Conservation (phyloP, 2,329 filamentous ascomycete genomes). For the Cyclaneusma minus region DNA sequence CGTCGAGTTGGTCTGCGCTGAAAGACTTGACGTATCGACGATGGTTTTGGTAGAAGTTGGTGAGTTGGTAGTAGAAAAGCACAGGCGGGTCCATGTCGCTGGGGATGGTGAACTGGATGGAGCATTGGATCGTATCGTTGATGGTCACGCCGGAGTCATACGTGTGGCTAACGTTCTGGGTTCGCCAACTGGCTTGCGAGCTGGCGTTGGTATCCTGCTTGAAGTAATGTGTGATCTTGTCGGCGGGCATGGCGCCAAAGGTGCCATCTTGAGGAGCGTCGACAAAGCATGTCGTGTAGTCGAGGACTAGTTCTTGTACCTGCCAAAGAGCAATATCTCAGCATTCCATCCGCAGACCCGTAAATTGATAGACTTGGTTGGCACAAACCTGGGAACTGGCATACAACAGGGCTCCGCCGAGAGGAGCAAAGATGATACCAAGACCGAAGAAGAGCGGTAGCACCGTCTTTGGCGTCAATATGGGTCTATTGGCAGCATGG, state of each 20-base stretch:
- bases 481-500: conserved; percentile 49
- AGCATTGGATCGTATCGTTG: conserved; percentile 38
- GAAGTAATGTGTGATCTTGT: conserved; percentile 55
- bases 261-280: conserved; percentile 31
- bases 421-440: conserved; percentile 83
- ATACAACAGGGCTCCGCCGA: conserved; percentile 74
- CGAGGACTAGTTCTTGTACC: conserved; percentile 82
- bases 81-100: conserved; percentile 69
- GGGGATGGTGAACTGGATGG: conserved; percentile 63
- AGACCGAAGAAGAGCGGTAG: conserved; percentile 82
- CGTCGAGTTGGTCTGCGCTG: conserved; percentile 69
- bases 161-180: conserved; percentile 22
- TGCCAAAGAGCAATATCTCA: conserved; percentile 19
- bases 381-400: conserved; percentile 59
- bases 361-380: no score
- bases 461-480: conserved; percentile 87
- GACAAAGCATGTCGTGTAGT: conserved; percentile 66
- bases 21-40: conserved; percentile 89
- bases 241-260: conserved; percentile 35
- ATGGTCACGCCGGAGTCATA: conserved; percentile 22
- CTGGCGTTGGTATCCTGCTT: conserved; percentile 32
- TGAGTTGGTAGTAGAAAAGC: conserved; percentile 85
- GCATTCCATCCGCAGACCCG: not conserved
- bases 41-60: conserved; percentile 98
- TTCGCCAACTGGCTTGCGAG: conserved; percentile 13